These are phyloP conservation scores for Mortierella sp. DNA, from an alignment of 371 early-diverging fungal species.

Conservation along the genomic window DNA sequence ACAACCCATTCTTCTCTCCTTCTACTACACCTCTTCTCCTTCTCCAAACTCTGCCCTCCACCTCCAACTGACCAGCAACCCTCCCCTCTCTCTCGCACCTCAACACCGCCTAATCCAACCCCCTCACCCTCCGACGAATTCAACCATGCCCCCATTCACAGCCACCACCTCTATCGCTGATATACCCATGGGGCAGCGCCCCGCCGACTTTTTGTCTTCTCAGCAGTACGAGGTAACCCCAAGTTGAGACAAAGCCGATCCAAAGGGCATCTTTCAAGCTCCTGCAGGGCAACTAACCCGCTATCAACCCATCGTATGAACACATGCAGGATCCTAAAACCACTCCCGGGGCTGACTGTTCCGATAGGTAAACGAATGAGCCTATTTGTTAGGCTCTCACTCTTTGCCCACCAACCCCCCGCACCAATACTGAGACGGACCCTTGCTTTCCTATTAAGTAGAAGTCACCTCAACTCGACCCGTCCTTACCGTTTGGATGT, in stretches of 20 bases:
- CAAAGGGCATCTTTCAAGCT: too few relatives aligned
- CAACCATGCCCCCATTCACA: slow-evolving; percentile 41
- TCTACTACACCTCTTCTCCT: not conserved
- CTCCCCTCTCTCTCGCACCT: not conserved
- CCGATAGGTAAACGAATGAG: too few relatives aligned
- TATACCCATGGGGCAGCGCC: slow-evolving; percentile 7
- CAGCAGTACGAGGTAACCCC: slow-evolving; percentile 27
- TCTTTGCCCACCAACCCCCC: too few relatives aligned
- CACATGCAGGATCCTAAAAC: too few relatives aligned
- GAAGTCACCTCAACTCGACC: too few relatives aligned
- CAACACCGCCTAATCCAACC: not conserved
- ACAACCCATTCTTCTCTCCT: not conserved
- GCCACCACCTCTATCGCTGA: slow-evolving; percentile 11
- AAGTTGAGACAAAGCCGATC: too few relatives aligned
- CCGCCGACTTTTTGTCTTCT: slow-evolving; percentile 15
- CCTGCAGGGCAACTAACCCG: too few relatives aligned
- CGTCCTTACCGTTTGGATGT: slow-evolving; percentile 54
- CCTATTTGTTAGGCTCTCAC: too few relatives aligned
- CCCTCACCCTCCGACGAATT: not conserved
- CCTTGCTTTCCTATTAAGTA: too few relatives aligned
- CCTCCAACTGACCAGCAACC: not conserved
- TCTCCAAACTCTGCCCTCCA: not conserved
- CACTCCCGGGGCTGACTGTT: too few relatives aligned
- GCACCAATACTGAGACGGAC: too few relatives aligned
- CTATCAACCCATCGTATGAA: too few relatives aligned